Percentiles rank a stretch among this genome's conserved stretches.
Conservation (phyloP, 345 rosid genomes). For the Eucalyptus pauciflora region DNA sequence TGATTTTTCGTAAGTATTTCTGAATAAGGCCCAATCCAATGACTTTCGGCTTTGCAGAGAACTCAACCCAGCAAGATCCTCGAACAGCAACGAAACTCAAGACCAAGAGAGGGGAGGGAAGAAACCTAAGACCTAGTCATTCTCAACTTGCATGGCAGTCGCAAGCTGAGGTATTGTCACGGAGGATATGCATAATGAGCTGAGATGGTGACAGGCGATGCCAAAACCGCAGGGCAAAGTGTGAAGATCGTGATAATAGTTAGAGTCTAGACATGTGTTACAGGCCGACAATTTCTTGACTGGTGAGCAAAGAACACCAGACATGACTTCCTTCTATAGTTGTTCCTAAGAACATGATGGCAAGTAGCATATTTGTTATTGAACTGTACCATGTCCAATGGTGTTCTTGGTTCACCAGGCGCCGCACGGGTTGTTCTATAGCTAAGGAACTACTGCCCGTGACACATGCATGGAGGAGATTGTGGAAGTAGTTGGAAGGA, state of each 20-base stretch:
- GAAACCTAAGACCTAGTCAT: not conserved
- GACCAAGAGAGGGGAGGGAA: not conserved
- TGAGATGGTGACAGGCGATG: not conserved
- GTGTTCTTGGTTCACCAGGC: fast-evolving
- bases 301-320: too few relatives aligned
- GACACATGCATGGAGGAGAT: not conserved
- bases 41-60: not conserved
- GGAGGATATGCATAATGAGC: not conserved
- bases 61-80: not conserved
- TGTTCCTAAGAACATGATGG: too few relatives aligned
- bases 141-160: not conserved
- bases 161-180: not conserved
- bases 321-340: too few relatives aligned
- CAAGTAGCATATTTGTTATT: too few relatives aligned
- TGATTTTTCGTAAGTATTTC: not conserved
- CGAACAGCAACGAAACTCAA: not conserved
- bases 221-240: not conserved
- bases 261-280: not conserved
- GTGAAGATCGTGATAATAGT: not conserved
- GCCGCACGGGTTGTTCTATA: too few relatives aligned
- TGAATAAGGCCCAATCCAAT: not conserved
- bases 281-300: fast-evolving
- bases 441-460: fast-evolving
- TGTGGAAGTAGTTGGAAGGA: not conserved
- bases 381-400: too few relatives aligned